These are phyloP conservation scores for Prosopis cineraria DNA, from an alignment of 306 rosid species.

Conservation along the genomic window DNA sequence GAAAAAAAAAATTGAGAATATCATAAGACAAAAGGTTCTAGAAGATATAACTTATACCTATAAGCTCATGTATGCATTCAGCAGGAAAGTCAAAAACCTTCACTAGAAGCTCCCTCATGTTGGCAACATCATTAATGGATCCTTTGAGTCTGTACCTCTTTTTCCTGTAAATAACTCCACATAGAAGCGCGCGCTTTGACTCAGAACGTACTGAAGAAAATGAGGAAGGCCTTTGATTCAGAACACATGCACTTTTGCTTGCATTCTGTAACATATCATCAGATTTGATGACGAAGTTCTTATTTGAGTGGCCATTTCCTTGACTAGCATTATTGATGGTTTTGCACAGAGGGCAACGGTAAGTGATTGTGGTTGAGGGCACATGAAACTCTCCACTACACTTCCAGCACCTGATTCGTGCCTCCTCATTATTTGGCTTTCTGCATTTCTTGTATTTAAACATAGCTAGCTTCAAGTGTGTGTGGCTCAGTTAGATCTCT, in stretches of 20 bases:
- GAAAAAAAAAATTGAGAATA: neutral
- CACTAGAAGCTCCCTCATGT: constrained; percentile 57
- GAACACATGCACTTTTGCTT: neutral
- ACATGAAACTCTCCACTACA: neutral
- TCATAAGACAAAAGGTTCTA: neutral
- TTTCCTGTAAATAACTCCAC: constrained; percentile 66
- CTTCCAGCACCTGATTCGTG: neutral
- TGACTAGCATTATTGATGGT: constrained; percentile 17
- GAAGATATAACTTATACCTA: constrained; percentile 71
- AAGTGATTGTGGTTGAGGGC: neutral
- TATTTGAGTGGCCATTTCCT: constrained; percentile 24
- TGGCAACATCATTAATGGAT: constrained; percentile 59
- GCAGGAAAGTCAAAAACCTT: constrained; percentile 45
- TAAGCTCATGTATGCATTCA: constrained; percentile 57
- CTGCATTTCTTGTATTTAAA: neutral
- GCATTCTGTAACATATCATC: constrained; percentile 16
- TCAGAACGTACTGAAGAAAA: constrained; percentile 12
- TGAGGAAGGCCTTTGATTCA: neutral
- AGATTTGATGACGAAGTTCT: constrained; percentile 27
- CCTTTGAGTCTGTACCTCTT: constrained; percentile 63
- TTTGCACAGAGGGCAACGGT: constrained; percentile 17
- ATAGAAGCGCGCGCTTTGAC: constrained; percentile 70
- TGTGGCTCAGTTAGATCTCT: neutral
- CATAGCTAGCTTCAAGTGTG: neutral
- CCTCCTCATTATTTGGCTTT: neutral